Percentiles rank a stretch among this genome's conserved stretches.
phyloP scores from a whole-genome alignment of 1,284 basidiomycete species.

The Lentinula novae-zelandiae region DNA sequence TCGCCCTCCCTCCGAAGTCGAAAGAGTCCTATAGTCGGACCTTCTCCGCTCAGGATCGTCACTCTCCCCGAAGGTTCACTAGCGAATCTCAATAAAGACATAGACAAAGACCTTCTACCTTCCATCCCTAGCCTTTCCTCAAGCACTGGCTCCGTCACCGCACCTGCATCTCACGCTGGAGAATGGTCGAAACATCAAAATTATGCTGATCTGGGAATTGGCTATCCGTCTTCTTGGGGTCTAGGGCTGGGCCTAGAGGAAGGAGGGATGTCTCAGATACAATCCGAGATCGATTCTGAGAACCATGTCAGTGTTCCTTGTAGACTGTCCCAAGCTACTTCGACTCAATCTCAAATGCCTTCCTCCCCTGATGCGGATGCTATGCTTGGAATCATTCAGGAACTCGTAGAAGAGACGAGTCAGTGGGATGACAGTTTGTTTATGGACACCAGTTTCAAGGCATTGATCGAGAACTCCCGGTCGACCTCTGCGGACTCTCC shows the following conservation, averaged over 20 bases:
- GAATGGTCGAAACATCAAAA: background rate
- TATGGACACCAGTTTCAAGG: conserved; percentile 41
- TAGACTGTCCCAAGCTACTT: background rate
- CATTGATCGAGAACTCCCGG: conserved; percentile 34
- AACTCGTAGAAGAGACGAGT: conserved; percentile 43
- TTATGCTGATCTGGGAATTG: conserved; percentile 15
- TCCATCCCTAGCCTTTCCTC: background rate
- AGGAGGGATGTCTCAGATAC: background rate
- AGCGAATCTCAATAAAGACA: background rate
- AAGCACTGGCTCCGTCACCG: background rate
- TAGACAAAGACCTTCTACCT: background rate
- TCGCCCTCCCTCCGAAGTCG: conserved; percentile 22
- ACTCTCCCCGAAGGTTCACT: conserved; percentile 30
- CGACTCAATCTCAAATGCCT: background rate
- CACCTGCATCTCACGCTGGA: background rate
- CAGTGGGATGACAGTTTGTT: conserved; percentile 45
- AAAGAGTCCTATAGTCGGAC: conserved; percentile 35
- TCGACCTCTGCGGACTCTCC: background rate
- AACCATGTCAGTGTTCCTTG: background rate
- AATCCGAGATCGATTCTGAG: background rate
- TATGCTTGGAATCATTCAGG: conserved; percentile 38
- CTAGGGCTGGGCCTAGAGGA: background rate
- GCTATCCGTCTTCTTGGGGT: conserved; percentile 14
- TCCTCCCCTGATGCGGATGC: conserved; percentile 22
- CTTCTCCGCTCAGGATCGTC: conserved; percentile 41